Conservation (phyloP, 2,329 filamentous ascomycete species). For the Trichoderma koningii region DNA sequence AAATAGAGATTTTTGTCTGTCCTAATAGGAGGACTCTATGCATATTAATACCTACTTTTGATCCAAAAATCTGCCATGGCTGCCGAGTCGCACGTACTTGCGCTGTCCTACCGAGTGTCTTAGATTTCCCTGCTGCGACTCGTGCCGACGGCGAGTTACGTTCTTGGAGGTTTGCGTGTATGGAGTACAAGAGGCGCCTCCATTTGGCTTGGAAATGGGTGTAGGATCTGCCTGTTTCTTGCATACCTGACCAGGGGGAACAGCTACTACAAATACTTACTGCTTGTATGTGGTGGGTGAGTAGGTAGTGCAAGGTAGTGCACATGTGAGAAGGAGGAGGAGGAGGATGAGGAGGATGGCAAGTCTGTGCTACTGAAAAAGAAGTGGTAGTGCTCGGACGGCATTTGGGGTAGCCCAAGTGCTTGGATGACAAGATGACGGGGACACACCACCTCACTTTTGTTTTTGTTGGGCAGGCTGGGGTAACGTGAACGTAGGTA, state of each 20-base stretch:
- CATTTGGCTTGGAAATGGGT: background rate
- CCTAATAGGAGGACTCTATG: no score
- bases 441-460: background rate
- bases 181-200: background rate
- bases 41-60: background rate
- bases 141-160: background rate
- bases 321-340: no score
- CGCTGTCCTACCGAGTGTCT: constrained; percentile 5
- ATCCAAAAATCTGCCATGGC: constrained; percentile 1
- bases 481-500: background rate
- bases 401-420: background rate
- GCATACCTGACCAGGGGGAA: no score
- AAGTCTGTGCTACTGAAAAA: no score
- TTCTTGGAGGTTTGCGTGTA: background rate
- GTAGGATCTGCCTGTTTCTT: background rate
- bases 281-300: background rate
- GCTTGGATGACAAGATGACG: constrained; percentile 8
- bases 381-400: background rate
- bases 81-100: constrained; percentile 9
- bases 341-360: no score
- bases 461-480: background rate
- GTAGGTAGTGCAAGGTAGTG: background rate
- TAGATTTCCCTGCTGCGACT: background rate
- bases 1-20: no score
- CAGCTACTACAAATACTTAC: background rate